Conservation (phyloP, 345 rosid species). For the Camelina hispida region DNA sequence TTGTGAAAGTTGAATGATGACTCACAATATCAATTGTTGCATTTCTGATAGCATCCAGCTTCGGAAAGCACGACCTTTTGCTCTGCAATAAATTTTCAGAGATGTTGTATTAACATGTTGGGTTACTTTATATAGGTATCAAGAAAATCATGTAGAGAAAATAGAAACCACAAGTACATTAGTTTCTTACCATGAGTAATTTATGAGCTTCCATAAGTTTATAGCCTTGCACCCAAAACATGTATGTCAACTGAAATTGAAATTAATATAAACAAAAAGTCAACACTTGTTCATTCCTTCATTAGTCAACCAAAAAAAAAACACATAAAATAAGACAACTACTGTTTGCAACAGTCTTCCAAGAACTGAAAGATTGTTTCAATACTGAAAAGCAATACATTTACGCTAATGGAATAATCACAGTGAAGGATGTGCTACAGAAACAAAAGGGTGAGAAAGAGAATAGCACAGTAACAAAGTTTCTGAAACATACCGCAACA, state of each 20-base stretch:
- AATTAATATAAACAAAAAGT: not conserved
- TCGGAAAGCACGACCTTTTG: constrained; percentile 81
- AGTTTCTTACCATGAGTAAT: constrained; percentile 70
- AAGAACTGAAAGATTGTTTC: constrained; percentile 15
- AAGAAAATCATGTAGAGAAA: constrained; percentile 3
- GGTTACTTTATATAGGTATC: not conserved
- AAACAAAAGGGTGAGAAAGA: not conserved
- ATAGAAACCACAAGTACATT: constrained; percentile 28
- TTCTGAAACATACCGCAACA: constrained; percentile 66
- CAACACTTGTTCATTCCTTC: constrained; percentile 17
- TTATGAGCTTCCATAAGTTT: constrained; percentile 77
- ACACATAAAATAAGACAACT: constrained; percentile 1
- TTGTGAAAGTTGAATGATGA: constrained; percentile 24
- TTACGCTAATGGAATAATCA: not conserved
- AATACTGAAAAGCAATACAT: not conserved
- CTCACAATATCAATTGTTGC: constrained; percentile 95
- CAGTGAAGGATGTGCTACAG: not conserved
- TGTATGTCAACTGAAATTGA: constrained; percentile 78
- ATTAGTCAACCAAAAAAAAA: constrained; percentile 15
- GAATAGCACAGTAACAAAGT: constrained; percentile 14
- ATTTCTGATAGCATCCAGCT: constrained; percentile 83
- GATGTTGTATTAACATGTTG: constrained; percentile 4
- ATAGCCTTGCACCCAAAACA: constrained; percentile 97
- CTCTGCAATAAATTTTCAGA: constrained; percentile 58
- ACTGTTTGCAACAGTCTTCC: constrained; percentile 11